These are phyloP conservation scores for Scleromitrula shiraiana DNA, from an alignment of 2,329 filamentous ascomycete genomes.

Conservation along the genomic window DNA sequence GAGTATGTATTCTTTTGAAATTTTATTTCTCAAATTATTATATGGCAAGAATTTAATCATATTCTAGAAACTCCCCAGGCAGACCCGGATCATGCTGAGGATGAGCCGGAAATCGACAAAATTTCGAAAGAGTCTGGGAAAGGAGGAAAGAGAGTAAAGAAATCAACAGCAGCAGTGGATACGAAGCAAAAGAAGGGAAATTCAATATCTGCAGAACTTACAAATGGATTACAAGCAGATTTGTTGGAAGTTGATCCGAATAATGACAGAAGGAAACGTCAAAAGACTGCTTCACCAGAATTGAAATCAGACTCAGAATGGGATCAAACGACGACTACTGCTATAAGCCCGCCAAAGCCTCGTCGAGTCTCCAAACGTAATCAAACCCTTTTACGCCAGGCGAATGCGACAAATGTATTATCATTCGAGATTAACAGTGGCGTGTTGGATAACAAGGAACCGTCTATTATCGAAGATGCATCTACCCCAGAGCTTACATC, in stretches of 20 bases:
- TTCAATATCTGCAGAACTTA: not conserved
- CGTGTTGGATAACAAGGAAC: too few species aligned
- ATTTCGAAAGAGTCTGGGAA: not conserved
- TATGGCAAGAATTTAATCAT: not conserved
- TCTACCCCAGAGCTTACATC: not conserved
- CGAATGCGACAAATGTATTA: not conserved
- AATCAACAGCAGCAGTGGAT: not conserved
- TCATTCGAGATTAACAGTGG: too few species aligned
- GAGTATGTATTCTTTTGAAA: constrained; percentile 17
- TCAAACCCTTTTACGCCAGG: not conserved
- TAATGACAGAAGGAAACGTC: constrained; percentile 36
- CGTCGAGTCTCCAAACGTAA: not conserved
- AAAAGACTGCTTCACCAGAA: constrained; percentile 31
- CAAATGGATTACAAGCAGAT: constrained; percentile 12
- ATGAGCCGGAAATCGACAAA: not conserved
- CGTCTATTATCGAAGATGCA: too few species aligned
- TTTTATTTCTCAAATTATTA: not conserved
- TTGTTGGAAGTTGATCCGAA: constrained; percentile 27
- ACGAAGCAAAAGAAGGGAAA: not conserved
- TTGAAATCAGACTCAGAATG: not conserved
- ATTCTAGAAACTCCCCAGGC: not conserved
- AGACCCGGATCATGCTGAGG: not conserved
- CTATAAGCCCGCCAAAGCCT: not conserved
- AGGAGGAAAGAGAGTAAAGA: not conserved
- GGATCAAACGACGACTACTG: not conserved